phyloP scores from a whole-genome alignment of 1,139 yeast genomes.

The Diutina ranongensis region DNA sequence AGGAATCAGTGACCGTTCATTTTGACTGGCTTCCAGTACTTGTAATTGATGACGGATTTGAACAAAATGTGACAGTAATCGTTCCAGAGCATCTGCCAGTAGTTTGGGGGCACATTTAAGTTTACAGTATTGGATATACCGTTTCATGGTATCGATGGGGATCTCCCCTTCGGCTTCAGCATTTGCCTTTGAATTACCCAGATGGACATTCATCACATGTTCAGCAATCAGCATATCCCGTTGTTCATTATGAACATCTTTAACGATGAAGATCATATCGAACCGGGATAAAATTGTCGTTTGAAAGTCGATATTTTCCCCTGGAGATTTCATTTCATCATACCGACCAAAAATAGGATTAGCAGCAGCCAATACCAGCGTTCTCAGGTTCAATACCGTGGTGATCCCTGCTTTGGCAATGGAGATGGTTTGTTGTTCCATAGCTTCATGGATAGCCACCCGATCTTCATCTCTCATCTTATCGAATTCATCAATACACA shows the following conservation, averaged over 20 bases:
- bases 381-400: constrained; percentile 88
- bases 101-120: constrained; percentile 87
- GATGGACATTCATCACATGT: constrained; percentile 92
- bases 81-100: constrained; percentile 82
- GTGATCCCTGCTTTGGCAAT: constrained; percentile 99
- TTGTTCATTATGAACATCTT: constrained; percentile 83
- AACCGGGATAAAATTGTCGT: constrained; percentile 93
- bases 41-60: constrained; percentile 80
- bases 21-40: constrained; percentile 67
- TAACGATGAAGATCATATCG: constrained; percentile 96
- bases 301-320: constrained; percentile 96
- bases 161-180: constrained; percentile 72
- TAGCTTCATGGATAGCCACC: constrained; percentile 98
- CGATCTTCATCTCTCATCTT: constrained; percentile 99
- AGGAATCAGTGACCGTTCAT: constrained; percentile 91
- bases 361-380: constrained; percentile 95
- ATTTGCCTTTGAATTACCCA: constrained; percentile 50
- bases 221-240: constrained; percentile 86
- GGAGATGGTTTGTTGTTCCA: constrained; percentile 99
- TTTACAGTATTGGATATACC: constrained; percentile 86
- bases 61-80: constrained; percentile 89
- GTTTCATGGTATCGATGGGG: constrained; percentile 81
- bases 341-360: constrained; percentile 95
- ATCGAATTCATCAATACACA: constrained; percentile 97
- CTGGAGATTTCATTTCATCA: constrained; percentile 92